phyloP scores from a whole-genome alignment of 768 basidiomycete genomes.

The Neoboletus subvelutipes region DNA sequence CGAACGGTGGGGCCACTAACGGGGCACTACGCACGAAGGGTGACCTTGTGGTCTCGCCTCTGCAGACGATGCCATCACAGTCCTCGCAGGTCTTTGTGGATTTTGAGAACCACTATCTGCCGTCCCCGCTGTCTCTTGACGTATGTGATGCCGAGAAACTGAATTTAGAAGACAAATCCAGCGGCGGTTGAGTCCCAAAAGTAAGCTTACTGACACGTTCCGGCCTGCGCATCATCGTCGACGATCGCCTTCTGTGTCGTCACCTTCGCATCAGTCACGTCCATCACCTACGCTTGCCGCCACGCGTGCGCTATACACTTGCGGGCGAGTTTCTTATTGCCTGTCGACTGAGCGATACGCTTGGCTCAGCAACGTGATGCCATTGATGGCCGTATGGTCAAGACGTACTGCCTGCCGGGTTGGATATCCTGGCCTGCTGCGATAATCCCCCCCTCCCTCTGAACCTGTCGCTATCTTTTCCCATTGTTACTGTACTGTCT shows the following conservation, averaged over 20 bases:
- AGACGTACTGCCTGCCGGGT: background rate
- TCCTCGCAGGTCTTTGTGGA: slow-evolving; percentile 30
- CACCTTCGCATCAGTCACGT: slow-evolving; percentile 14
- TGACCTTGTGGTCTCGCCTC: slow-evolving; percentile 41
- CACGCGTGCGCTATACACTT: slow-evolving; percentile 56
- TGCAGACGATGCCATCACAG: slow-evolving; percentile 21
- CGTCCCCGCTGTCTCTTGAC: slow-evolving; percentile 28
- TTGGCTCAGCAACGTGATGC: slow-evolving; percentile 2
- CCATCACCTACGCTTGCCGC: slow-evolving; percentile 27
- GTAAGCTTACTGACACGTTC: slow-evolving; percentile 34
- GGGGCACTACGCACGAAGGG: slow-evolving; percentile 47
- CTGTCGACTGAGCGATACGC: slow-evolving; percentile 39
- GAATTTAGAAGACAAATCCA: slow-evolving; percentile 28
- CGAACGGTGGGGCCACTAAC: slow-evolving; percentile 19
- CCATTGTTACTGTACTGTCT: slow-evolving; percentile 14
- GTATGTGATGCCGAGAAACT: slow-evolving; percentile 27
- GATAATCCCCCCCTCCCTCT: slow-evolving; percentile 10
- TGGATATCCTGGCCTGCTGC: slow-evolving; percentile 10
- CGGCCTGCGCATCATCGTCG: slow-evolving; percentile 33
- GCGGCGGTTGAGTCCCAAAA: slow-evolving; percentile 34
- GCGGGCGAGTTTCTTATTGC: slow-evolving; percentile 78
- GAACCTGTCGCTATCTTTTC: background rate
- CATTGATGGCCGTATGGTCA: slow-evolving; percentile 3
- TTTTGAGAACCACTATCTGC: slow-evolving; percentile 27
- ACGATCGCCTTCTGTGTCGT: slow-evolving; percentile 25